These are phyloP conservation scores for Hygrophoropsis aurantiaca DNA, from an alignment of 768 basidiomycete species.

Conservation along the genomic window DNA sequence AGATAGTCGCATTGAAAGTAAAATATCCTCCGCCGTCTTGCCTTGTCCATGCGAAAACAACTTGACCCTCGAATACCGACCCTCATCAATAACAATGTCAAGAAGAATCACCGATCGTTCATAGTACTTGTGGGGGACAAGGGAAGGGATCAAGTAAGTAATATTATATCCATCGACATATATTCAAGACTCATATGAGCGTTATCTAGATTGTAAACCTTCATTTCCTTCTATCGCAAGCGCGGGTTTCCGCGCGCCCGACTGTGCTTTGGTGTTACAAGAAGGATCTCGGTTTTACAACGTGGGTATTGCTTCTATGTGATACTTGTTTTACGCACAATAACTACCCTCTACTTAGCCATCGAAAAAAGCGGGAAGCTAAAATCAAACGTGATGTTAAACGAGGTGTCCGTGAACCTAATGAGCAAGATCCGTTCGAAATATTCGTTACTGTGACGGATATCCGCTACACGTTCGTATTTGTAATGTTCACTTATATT, in stretches of 20 bases:
- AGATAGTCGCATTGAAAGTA: too few relatives aligned
- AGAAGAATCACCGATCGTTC: conserved; percentile 90
- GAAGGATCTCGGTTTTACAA: conserved; percentile 96
- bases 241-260: conserved; percentile 82
- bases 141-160: conserved; percentile 80
- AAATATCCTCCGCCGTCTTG: too few relatives aligned
- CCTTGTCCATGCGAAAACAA: conserved; percentile 84
- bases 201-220: conserved; percentile 79
- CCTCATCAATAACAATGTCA: conserved; percentile 91
- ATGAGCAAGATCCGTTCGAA: conserved; percentile 97
- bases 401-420: conserved; percentile 88
- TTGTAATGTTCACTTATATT: background rate
- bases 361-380: conserved; percentile 94
- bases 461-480: conserved; percentile 89
- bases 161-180: background rate
- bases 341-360: conserved; percentile 44
- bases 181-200: background rate
- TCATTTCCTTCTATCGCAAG: conserved; percentile 92
- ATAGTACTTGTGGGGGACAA: conserved; percentile 96
- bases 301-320: conserved; percentile 45
- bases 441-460: conserved; percentile 99
- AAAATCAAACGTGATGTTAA: conserved; percentile 97
- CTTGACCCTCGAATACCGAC: conserved; percentile 92
- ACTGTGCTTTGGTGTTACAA: conserved; percentile 99
- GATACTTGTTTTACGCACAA: background rate